Conservation (phyloP, 768 basidiomycete species). For the Paxillus ammoniavirescens region DNA sequence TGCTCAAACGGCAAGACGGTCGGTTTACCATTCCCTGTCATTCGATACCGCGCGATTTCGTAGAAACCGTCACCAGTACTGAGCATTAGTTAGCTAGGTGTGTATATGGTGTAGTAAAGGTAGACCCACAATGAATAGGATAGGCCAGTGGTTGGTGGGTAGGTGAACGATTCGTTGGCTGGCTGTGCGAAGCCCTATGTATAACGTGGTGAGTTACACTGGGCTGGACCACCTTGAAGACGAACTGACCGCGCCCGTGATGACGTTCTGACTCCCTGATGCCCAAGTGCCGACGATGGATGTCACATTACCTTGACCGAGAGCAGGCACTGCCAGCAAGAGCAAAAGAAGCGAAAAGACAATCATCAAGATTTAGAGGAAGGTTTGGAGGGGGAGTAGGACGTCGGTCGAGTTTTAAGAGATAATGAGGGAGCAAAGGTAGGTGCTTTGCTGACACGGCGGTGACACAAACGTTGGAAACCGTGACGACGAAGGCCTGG, state of each 20-base stretch:
- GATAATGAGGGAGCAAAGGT: neutral
- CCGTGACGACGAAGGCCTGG: slow-evolving; percentile 36
- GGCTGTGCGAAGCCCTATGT: slow-evolving; percentile 83
- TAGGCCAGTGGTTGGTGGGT: slow-evolving; percentile 84
- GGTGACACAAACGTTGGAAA: slow-evolving; percentile 24
- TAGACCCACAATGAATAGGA: slow-evolving; percentile 81
- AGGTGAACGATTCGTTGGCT: slow-evolving; percentile 74
- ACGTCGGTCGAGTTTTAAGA: slow-evolving; percentile 1
- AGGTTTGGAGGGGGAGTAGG: neutral
- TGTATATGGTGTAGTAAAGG: neutral
- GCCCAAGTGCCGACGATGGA: slow-evolving; percentile 81
- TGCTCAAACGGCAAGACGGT: neutral
- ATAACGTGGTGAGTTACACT: slow-evolving; percentile 3
- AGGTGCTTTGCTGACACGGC: slow-evolving; percentile 9
- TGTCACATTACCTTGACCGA: slow-evolving; percentile 62
- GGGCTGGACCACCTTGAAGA: neutral
- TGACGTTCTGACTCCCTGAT: slow-evolving; percentile 71
- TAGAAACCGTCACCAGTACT: slow-evolving; percentile 77
- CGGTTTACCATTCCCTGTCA: slow-evolving; percentile 77
- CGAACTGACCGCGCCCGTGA: slow-evolving; percentile 77
- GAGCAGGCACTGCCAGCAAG: slow-evolving; percentile 26
- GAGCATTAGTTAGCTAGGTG: slow-evolving; percentile 1
- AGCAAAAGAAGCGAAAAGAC: slow-evolving; percentile 23
- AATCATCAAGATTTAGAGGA: slow-evolving; percentile 20
- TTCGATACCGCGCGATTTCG: slow-evolving; percentile 90